Evolutionary conservation across 1,139 yeast genomes (phyloP).

Genomic region (Magnusiomyces suaveolens): DNA sequence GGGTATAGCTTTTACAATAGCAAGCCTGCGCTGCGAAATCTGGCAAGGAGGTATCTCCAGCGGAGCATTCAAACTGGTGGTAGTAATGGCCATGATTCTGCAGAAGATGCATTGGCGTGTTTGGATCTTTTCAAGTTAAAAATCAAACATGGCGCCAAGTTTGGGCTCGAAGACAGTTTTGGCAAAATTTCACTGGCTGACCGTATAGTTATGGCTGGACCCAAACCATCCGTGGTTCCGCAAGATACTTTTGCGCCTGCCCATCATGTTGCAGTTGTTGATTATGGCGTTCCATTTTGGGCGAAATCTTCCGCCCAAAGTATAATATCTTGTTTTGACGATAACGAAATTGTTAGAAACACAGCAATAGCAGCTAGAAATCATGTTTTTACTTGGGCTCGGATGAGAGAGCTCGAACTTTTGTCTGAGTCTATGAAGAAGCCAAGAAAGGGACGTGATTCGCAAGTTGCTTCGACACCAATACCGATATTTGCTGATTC

Average conservation of each 20-base stretch:
- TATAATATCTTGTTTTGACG: constrained; percentile 42
- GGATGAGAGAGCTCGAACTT: constrained; percentile 52
- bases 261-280: constrained; percentile 27
- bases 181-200: constrained; percentile 18
- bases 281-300: constrained; percentile 31
- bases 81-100: constrained; percentile 68
- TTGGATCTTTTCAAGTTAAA: constrained; percentile 66
- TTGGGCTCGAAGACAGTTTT: constrained; percentile 39
- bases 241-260: constrained; percentile 18
- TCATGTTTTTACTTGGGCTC: constrained; percentile 44
- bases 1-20: constrained; percentile 37
- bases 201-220: constrained; percentile 12
- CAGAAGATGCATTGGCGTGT: constrained; percentile 78
- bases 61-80: constrained; percentile 51
- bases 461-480: neutral
- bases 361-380: constrained; percentile 27
- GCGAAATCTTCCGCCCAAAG: constrained; percentile 31
- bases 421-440: constrained; percentile 17
- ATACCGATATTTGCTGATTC: neutral
- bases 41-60: constrained; percentile 47
- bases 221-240: constrained; percentile 1
- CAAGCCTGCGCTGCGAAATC: constrained; percentile 65
- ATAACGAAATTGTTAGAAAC: constrained; percentile 45
- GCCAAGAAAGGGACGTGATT: constrained; percentile 7
- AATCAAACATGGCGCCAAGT: constrained; percentile 51